Base-by-base conservation (phyloP, 768 basidiomycete genomes). In the Rhizopogon rudus region DNA sequence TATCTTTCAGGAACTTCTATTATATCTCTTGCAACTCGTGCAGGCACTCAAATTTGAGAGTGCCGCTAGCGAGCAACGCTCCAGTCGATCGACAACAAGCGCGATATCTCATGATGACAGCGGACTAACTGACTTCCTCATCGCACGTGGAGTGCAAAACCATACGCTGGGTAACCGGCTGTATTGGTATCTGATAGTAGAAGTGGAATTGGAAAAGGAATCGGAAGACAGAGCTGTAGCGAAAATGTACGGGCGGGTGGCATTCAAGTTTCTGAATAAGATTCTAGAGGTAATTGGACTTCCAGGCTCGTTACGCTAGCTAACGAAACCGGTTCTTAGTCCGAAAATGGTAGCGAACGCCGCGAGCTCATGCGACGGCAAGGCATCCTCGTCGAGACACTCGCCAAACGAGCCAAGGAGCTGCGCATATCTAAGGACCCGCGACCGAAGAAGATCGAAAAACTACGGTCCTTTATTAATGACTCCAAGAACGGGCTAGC, bases 101-200 rank as follows among this genome's bases (percentile, higher is more conserved):
- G 89, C 88, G 0, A 82, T 88, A 49, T 91, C 90, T 0, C 89
- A 95, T 55, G 91, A 93, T 44, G 94, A 97, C 58, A 93, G 91
- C 61, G 94, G 95, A 1, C 77, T 99, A 8, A 87, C 94, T 1
- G 93, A 96, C 61, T 98, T 98, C 67, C 76, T 99, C 48, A 91
- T 98, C 51, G 72, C 81, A 6, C 81, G 95, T 20, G 92, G 91
- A 16, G 91, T 93, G 12, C 76, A 81, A 60, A 96, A 96, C 63
- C 77, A 77, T 2, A 79, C 96, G 0, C 75, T 99, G 2, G 97
- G 95, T 0, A 98, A 98, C 62, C 80, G 91, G 25, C 76, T 98
- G 60, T 90, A 96, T 67, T 98, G 97, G 97, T 99, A 98, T 63
- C 83, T 98, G 53, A 93, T 94, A 83, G 95, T 98, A 4, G 97